Conservation (phyloP, 2,329 filamentous ascomycete genomes). For the Aspergillus glaucus region DNA sequence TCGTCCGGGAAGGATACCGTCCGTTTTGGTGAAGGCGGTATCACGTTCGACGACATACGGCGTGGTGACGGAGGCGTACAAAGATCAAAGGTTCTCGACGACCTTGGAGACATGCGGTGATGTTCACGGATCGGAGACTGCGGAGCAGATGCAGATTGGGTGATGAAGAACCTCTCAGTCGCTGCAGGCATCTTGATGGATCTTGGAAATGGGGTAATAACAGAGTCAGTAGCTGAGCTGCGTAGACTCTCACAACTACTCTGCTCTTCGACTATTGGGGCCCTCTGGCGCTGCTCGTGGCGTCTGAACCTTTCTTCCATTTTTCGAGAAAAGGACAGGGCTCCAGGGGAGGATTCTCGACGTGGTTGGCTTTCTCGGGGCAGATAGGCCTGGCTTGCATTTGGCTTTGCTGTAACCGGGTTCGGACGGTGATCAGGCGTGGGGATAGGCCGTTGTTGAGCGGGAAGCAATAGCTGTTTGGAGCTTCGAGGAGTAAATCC, state of each 20-base stretch:
- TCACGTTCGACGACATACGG: background rate
- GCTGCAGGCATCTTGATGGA: no score
- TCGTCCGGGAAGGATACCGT: background rate
- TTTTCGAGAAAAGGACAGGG: no score
- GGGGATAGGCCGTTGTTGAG: background rate
- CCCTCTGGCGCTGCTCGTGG: no score
- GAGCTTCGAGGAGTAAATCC: no score
- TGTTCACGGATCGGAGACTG: conserved; percentile 3
- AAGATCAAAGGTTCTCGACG: conserved; percentile 1
- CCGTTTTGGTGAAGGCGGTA: background rate
- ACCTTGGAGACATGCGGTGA: conserved; percentile 6
- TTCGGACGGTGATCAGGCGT: background rate
- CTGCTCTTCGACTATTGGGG: no score
- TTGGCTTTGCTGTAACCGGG: background rate
- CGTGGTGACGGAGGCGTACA: background rate
- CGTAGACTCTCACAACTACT: no score
- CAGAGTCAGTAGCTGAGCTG: no score
- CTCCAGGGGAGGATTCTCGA: background rate
- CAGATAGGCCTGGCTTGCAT: background rate
- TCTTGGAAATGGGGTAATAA: no score
- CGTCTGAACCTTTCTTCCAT: no score
- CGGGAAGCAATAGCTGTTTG: background rate
- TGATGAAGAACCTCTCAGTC: no score
- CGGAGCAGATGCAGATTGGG: background rate
- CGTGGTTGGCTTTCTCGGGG: background rate